phyloP scores from a whole-genome alignment of 1,139 yeast genomes.

The Saccharomycopsis hybrid region DNA sequence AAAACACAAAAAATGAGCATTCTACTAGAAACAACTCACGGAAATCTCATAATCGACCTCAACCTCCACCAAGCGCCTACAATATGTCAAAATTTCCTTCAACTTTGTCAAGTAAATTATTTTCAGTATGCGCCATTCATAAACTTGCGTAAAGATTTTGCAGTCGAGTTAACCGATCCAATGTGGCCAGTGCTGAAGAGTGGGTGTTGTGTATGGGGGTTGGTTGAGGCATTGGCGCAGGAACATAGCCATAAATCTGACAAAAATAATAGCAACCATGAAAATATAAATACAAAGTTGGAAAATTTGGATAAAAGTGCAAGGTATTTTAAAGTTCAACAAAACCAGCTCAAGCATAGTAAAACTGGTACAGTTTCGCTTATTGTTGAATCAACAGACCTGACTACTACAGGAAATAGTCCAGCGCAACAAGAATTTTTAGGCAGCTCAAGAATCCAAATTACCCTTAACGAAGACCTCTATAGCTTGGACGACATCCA shows the following conservation, averaged over 20 bases:
- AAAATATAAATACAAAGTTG: no score
- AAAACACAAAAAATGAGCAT: no score
- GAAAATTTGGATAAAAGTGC: neutral
- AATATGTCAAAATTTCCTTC: slow-evolving; percentile 44
- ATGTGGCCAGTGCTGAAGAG: slow-evolving; percentile 34
- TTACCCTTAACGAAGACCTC: slow-evolving; percentile 27
- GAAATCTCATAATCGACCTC: slow-evolving; percentile 51
- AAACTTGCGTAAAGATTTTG: slow-evolving; percentile 34
- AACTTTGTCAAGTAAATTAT: slow-evolving; percentile 47
- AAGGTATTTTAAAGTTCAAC: slow-evolving; percentile 15
- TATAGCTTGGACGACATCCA: slow-evolving; percentile 22
- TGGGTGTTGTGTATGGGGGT: slow-evolving; percentile 33
- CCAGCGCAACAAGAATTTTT: slow-evolving; percentile 19
- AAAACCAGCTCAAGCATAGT: slow-evolving; percentile 24
- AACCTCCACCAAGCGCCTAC: slow-evolving; percentile 32
- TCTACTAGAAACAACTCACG: slow-evolving; percentile 47
- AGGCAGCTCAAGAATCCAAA: slow-evolving; percentile 30
- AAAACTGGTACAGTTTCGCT: slow-evolving; percentile 38
- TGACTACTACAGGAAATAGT: neutral
- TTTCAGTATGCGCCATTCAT: slow-evolving; percentile 48
- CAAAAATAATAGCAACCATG: no score
- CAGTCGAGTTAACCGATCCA: slow-evolving; percentile 45
- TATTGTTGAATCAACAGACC: slow-evolving; percentile 22
- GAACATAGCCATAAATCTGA: no score
- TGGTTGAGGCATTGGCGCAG: no score